Evolutionary conservation across 331 rosid species (phyloP).

Genomic region (Quercus phellos): DNA sequence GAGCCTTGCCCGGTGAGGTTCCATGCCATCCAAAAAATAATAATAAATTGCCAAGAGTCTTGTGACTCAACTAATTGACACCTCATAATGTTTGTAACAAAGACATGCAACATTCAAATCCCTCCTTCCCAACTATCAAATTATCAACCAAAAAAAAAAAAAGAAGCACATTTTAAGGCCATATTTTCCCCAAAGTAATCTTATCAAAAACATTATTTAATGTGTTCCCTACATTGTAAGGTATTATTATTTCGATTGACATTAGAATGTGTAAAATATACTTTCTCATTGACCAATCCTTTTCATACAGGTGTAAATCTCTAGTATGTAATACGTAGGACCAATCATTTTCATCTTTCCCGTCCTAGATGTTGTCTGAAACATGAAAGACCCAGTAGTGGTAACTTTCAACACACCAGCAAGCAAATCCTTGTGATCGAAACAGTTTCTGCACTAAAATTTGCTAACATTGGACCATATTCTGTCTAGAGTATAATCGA

Average conservation of each 20-base stretch:
- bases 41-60: background rate
- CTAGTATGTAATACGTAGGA: too few relatives aligned
- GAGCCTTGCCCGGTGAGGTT: too few relatives aligned
- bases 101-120: too few relatives aligned
- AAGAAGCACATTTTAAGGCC: background rate
- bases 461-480: background rate
- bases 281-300: background rate
- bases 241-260: background rate
- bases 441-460: background rate
- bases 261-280: background rate
- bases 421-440: background rate
- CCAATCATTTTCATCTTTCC: background rate
- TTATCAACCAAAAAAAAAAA: too few relatives aligned
- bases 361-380: background rate
- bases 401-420: background rate
- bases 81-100: too few relatives aligned
- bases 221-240: too few relatives aligned
- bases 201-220: background rate
- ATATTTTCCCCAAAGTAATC: background rate
- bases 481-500: background rate
- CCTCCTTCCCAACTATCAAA: too few relatives aligned
- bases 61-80: too few relatives aligned
- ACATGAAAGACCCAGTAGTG: background rate
- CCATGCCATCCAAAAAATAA: too few relatives aligned
- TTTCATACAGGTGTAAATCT: too few relatives aligned